phyloP scores from a whole-genome alignment of 169 alveolate genomes.

The Eimeria sp. region DNA sequence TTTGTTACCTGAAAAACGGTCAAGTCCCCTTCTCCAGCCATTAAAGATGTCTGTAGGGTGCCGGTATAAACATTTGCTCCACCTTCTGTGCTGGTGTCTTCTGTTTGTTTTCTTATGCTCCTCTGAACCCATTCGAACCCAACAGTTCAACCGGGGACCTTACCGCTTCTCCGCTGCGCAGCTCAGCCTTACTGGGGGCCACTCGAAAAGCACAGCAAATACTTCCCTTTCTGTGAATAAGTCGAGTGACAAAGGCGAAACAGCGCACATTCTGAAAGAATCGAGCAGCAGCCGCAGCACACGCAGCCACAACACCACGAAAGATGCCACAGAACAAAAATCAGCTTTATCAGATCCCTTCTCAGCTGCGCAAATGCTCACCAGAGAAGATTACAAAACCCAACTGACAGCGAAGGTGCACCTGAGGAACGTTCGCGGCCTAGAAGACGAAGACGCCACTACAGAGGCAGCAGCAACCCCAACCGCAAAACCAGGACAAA shows the following conservation, averaged over 20 bases:
- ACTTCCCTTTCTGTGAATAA: not conserved
- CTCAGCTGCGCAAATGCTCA: constrained; percentile 61
- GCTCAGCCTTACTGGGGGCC: not conserved
- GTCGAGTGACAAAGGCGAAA: not conserved
- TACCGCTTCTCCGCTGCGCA: not conserved
- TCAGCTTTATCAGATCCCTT: not conserved
- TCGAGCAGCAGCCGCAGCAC: not conserved
- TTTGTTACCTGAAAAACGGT: not conserved
- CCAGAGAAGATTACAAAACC: not conserved
- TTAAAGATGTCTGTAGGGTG: not conserved
- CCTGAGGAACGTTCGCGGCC: not conserved
- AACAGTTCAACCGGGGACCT: not conserved
- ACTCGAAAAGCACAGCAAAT: not conserved
- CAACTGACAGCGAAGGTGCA: constrained; percentile 14
- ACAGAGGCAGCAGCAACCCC: not conserved
- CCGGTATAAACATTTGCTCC: not conserved
- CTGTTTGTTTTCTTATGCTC: not conserved
- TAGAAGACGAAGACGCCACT: not conserved
- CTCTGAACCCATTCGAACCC: not conserved
- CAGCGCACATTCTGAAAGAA: not conserved
- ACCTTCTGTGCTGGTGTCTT: not conserved
- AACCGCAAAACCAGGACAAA: not conserved
- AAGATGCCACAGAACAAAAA: not conserved
- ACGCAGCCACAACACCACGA: too few relatives aligned
- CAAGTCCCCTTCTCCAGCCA: not conserved